phyloP scores from a whole-genome alignment of 2,329 filamentous ascomycete species.

The Alternaria gaisen region DNA sequence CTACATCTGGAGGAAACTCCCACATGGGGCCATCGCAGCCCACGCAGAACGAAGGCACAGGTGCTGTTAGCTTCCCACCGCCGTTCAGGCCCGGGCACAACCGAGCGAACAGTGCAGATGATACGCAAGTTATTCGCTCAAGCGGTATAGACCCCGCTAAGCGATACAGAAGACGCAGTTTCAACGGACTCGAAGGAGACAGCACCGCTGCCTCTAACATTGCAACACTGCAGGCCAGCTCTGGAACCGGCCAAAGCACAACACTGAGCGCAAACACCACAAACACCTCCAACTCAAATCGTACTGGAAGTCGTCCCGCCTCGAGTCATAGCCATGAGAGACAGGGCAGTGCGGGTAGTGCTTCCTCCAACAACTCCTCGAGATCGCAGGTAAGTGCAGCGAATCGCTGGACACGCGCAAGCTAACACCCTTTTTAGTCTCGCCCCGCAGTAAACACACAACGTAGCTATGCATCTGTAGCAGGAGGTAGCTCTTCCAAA shows the following conservation, averaged over 20 bases:
- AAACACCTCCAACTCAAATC: slow-evolving; percentile 43
- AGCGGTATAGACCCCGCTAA: slow-evolving; percentile 72
- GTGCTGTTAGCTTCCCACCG: slow-evolving; percentile 43
- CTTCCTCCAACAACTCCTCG: slow-evolving; percentile 44
- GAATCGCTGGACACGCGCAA: not conserved
- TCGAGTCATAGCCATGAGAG: slow-evolving; percentile 50
- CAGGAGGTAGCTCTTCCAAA: slow-evolving; percentile 29
- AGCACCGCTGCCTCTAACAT: slow-evolving; percentile 27
- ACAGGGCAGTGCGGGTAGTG: slow-evolving; percentile 51
- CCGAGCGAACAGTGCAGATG: slow-evolving; percentile 72
- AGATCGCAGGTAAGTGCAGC: slow-evolving; percentile 45
- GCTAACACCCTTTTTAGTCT: slow-evolving; percentile 24
- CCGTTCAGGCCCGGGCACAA: slow-evolving; percentile 58
- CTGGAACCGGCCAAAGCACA: slow-evolving; percentile 19
- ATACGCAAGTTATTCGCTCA: slow-evolving; percentile 70
- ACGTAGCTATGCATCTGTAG: slow-evolving; percentile 29
- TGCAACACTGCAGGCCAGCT: slow-evolving; percentile 26
- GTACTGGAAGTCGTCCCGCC: slow-evolving; percentile 39
- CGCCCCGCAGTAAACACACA: slow-evolving; percentile 33
- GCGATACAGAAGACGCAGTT: slow-evolving; percentile 81
- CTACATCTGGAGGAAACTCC: slow-evolving; percentile 50
- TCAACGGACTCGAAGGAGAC: slow-evolving; percentile 69
- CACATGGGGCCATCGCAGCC: slow-evolving; percentile 63
- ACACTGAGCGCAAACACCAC: slow-evolving; percentile 25
- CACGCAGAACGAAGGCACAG: slow-evolving; percentile 64